These are phyloP conservation scores for Mitragyna speciosa DNA, from an alignment of 257 asterid genomes.

Conservation along the genomic window DNA sequence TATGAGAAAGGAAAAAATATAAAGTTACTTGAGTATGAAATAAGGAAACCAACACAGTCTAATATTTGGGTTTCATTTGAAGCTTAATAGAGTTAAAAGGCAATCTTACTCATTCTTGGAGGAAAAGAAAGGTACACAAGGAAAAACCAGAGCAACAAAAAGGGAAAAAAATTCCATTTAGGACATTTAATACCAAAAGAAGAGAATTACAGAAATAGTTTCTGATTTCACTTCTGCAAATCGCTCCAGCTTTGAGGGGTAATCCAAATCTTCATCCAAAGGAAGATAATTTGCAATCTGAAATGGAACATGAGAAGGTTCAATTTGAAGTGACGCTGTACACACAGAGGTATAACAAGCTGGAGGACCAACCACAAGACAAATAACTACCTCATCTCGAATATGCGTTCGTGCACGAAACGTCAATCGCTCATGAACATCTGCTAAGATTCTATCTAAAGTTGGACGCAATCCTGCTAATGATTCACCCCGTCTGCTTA, in stretches of 20 bases:
- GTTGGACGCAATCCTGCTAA: slow-evolving; percentile 90
- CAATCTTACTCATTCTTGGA: background rate
- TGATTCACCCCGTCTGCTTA: slow-evolving; percentile 81
- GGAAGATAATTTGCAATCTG: slow-evolving; percentile 96
- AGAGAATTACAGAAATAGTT: slow-evolving; percentile 62
- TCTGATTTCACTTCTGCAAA: slow-evolving; percentile 56
- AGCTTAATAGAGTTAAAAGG: background rate
- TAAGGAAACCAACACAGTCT: background rate
- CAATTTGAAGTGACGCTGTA: background rate
- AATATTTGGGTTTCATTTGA: background rate
- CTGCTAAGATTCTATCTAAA: slow-evolving; percentile 88
- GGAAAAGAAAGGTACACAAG: background rate
- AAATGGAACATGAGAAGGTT: slow-evolving; percentile 3
- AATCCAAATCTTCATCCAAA: slow-evolving; percentile 78
- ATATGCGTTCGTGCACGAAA: slow-evolving; percentile 97
- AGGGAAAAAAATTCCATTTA: slow-evolving; percentile 6
- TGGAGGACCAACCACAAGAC: slow-evolving; percentile 10
- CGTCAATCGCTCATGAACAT: slow-evolving; percentile 92
- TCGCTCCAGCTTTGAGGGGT: slow-evolving; percentile 88
- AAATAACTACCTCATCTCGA: slow-evolving; percentile 76
- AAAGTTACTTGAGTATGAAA: background rate
- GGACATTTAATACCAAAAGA: slow-evolving; percentile 14
- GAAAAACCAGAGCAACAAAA: background rate
- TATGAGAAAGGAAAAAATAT: background rate
- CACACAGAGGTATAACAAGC: background rate